phyloP scores from a whole-genome alignment of 2,329 filamentous ascomycete species.

The Colletotrichum camelliae region DNA sequence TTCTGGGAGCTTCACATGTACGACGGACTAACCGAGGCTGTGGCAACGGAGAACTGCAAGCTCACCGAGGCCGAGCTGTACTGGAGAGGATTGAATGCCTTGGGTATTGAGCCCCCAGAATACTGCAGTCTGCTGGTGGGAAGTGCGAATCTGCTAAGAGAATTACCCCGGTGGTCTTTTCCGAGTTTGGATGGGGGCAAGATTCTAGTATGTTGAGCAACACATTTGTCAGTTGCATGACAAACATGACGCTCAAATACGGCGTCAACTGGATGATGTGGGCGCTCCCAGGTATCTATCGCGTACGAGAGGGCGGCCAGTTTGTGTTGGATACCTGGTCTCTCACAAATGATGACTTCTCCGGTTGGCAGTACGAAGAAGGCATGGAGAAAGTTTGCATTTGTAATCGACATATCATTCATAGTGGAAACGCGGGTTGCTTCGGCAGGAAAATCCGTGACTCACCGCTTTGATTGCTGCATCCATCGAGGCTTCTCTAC shows the following conservation, averaged over 20 bases:
- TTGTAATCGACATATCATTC: neutral
- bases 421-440: neutral
- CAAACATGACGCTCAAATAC: neutral
- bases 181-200: neutral
- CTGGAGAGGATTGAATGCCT: constrained; percentile 53
- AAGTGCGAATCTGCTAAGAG: neutral
- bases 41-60: constrained; percentile 50
- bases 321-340: neutral
- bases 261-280: neutral
- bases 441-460: neutral
- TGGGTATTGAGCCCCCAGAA: constrained; percentile 44
- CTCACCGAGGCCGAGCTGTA: constrained; percentile 53
- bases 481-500: neutral
- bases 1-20: neutral
- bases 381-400: constrained; percentile 49
- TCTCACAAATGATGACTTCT: constrained; percentile 47
- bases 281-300: neutral
- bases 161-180: neutral
- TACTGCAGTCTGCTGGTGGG: neutral
- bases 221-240: neutral
- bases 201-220: neutral
- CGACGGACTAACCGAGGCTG: constrained; percentile 34
- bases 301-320: neutral
- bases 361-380: constrained; percentile 47
- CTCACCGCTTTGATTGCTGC: neutral